Evolutionary conservation across 2,329 filamentous ascomycete genomes (phyloP).

Genomic region (Escovopsis sp.): DNA sequence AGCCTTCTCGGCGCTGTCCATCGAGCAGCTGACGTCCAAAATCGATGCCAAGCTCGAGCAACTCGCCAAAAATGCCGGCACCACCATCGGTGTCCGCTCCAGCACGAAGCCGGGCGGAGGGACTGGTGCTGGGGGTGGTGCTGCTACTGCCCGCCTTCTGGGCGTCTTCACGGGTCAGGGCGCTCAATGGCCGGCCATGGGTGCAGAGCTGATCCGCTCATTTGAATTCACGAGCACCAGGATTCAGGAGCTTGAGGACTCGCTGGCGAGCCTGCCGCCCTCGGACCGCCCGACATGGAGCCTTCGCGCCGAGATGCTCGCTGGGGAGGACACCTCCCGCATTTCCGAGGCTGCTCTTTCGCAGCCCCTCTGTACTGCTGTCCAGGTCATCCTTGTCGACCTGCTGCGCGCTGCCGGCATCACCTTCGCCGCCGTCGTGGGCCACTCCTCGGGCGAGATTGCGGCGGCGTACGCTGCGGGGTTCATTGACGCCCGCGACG

Average conservation of each 20-base stretch:
- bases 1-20: background rate
- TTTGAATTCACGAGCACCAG: background rate
- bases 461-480: conserved; percentile 33
- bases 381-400: conserved; percentile 15
- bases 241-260: background rate
- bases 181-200: conserved; percentile 3
- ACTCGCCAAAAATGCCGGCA: background rate
- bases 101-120: background rate
- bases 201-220: background rate
- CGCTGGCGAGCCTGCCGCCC: background rate
- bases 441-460: conserved; percentile 36
- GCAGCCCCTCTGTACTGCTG: conserved; percentile 15
- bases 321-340: background rate
- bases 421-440: conserved; percentile 21
- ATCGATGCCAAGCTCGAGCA: background rate
- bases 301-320: conserved; percentile 1
- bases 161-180: conserved; percentile 4
- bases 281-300: conserved; percentile 1
- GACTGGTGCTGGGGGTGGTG: background rate
- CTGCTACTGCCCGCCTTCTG: background rate
- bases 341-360: conserved; percentile 12
- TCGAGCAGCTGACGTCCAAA: background rate
- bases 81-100: too few species aligned
- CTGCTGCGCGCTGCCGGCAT: conserved; percentile 15
- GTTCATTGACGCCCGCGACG: conserved; percentile 15